Evolutionary conservation across 108 stramenopile species (phyloP).

Genomic region (Discostella stelligeroides): DNA sequence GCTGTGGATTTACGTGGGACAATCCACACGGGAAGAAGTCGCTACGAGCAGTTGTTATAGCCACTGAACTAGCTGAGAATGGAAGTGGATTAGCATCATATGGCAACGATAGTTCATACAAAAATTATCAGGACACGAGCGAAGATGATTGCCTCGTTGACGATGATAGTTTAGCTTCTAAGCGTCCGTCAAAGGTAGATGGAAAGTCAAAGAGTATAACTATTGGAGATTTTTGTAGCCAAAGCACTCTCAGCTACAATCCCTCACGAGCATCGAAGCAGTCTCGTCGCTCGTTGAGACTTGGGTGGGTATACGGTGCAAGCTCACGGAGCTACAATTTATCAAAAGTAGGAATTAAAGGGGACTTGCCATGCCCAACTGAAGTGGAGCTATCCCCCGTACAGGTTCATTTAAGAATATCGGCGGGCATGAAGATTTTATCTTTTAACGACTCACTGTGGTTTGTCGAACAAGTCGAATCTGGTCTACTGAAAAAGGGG

Average conservation of each 20-base stretch:
- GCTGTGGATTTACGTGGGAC: slow-evolving; percentile 50
- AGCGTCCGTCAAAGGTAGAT: not conserved
- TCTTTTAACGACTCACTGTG: slow-evolving; percentile 46
- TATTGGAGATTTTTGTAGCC: not conserved
- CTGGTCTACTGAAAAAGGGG: slow-evolving; percentile 36
- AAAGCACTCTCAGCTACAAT: slow-evolving; percentile 6
- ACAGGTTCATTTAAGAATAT: slow-evolving; percentile 37
- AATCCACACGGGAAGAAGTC: slow-evolving; percentile 31
- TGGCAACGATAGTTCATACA: not conserved
- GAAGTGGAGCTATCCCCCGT: slow-evolving; percentile 16
- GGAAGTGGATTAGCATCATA: not conserved
- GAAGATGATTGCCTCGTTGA: no score
- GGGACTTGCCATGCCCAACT: slow-evolving; percentile 23
- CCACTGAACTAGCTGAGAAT: not conserved
- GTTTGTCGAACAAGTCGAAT: slow-evolving; percentile 35
- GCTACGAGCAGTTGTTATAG: slow-evolving; percentile 29
- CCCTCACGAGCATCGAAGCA: not conserved
- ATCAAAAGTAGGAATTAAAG: slow-evolving; percentile 33
- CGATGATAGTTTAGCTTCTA: not conserved
- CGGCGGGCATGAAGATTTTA: slow-evolving; percentile 42
- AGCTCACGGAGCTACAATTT: slow-evolving; percentile 37
- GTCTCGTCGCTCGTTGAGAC: not conserved
- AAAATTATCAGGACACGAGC: not conserved
- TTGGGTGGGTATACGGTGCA: slow-evolving; percentile 1
- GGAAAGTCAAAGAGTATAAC: not conserved